Evolutionary conservation across 176 grass and related monocot species (phyloP).

Genomic region (Alloteropsis semialata): DNA sequence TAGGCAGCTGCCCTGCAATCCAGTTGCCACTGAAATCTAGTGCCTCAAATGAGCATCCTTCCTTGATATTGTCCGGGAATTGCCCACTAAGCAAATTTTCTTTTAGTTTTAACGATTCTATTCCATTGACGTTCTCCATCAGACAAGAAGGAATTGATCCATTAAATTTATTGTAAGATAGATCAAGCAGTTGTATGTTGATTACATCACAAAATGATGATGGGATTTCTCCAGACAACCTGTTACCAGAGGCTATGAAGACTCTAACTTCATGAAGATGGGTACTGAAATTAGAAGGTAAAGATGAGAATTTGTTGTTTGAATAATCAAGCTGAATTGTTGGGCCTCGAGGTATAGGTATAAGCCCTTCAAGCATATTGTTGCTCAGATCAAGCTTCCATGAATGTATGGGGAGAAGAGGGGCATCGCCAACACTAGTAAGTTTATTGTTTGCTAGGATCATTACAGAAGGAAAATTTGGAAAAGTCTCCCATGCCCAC

Average conservation of each 20-base stretch:
- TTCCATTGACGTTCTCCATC: neutral
- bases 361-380: constrained; percentile 16
- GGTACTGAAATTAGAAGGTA: constrained; percentile 19
- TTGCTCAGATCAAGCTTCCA: neutral
- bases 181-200: neutral
- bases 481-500: constrained; percentile 36
- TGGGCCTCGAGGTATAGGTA: neutral
- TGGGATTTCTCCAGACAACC: neutral
- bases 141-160: constrained; percentile 17
- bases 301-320: neutral
- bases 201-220: neutral
- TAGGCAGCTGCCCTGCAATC: neutral
- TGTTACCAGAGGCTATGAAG: constrained; percentile 17
- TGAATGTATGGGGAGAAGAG: neutral
- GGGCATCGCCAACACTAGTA: constrained; percentile 20
- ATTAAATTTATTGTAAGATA: constrained; percentile 23
- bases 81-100: neutral
- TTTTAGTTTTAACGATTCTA: neutral
- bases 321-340: neutral
- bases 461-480: neutral
- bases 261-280: neutral
- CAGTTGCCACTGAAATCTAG: constrained; percentile 16
- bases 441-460: constrained; percentile 34
- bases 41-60: neutral
- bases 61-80: neutral